Conservation (phyloP, 1,284 basidiomycete genomes). For the Ustilago vetiveriae region DNA sequence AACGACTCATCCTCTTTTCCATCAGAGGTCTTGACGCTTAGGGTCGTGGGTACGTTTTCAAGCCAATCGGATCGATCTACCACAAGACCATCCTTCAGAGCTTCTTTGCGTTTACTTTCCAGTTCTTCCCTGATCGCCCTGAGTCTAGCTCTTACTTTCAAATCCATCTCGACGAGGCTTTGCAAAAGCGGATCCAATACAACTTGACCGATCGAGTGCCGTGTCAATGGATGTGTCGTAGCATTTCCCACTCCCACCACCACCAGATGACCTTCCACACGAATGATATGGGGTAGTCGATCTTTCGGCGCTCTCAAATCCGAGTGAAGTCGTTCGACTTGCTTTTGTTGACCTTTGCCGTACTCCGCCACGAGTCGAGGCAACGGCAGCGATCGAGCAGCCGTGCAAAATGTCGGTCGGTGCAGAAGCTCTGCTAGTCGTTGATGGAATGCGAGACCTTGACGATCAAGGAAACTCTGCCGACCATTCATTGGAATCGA, state of each 20-base stretch:
- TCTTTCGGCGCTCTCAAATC: conserved; percentile 9
- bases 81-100: not conserved
- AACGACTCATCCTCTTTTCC: too few species aligned
- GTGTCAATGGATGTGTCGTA: conserved; percentile 38
- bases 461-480: conserved; percentile 12
- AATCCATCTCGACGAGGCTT: conserved; percentile 8
- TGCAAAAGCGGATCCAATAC: conserved; percentile 22
- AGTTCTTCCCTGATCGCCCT: not conserved
- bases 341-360: conserved; percentile 33
- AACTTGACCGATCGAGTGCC: conserved; percentile 39
- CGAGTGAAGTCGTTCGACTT: conserved; percentile 14
- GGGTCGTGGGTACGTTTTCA: not conserved
- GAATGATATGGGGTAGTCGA: conserved; percentile 9
- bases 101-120: conserved; percentile 2
- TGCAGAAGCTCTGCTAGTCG: conserved; percentile 23
- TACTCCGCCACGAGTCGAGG: conserved; percentile 39
- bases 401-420: conserved; percentile 17
- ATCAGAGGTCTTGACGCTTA: not conserved
- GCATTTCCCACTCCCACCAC: conserved; percentile 36
- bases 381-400: not conserved
- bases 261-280: conserved; percentile 13
- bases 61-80: conserved; percentile 8
- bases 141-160: not conserved
- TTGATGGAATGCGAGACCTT: conserved; percentile 26
- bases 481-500: not conserved